Evolutionary conservation across 2,329 filamentous ascomycete genomes (phyloP).

Genomic region (Xylariaceae sp.): DNA sequence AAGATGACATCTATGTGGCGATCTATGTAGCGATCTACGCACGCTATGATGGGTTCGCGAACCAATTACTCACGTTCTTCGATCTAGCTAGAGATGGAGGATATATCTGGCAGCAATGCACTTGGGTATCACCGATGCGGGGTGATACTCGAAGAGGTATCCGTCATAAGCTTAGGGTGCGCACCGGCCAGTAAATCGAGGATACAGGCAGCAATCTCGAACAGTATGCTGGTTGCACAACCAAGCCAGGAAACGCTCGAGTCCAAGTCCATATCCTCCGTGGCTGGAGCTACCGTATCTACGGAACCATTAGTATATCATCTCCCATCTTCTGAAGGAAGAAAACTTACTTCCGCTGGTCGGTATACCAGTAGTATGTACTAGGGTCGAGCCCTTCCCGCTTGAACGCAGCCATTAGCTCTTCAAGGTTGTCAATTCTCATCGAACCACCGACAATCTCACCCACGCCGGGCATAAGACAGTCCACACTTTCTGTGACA

Average conservation of each 20-base stretch:
- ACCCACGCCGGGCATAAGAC: conserved; percentile 84
- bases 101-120: background rate
- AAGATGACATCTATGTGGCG: conserved; percentile 4
- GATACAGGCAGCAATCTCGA: conserved; percentile 67
- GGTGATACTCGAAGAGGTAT: background rate
- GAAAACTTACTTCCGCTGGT: conserved; percentile 81
- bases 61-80: background rate
- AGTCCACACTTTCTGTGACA: conserved; percentile 90
- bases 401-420: conserved; percentile 83
- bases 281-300: conserved; percentile 90
- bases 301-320: conserved; percentile 19
- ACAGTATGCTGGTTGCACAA: conserved; percentile 61
- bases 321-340: background rate
- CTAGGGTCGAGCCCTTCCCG: conserved; percentile 78
- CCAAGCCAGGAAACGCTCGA: conserved; percentile 73
- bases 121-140: background rate
- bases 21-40: conserved; percentile 10
- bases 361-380: conserved; percentile 98
- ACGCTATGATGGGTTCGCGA: conserved; percentile 1
- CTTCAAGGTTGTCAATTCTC: conserved; percentile 89
- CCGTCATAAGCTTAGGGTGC: conserved; percentile 53
- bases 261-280: conserved; percentile 86
- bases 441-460: conserved; percentile 96
- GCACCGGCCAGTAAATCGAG: conserved; percentile 75
- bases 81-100: background rate